Percentiles rank a stretch among this genome's conserved stretches.
phyloP scores from a whole-genome alignment of 306 rosid species.

The Pueraria montana region DNA sequence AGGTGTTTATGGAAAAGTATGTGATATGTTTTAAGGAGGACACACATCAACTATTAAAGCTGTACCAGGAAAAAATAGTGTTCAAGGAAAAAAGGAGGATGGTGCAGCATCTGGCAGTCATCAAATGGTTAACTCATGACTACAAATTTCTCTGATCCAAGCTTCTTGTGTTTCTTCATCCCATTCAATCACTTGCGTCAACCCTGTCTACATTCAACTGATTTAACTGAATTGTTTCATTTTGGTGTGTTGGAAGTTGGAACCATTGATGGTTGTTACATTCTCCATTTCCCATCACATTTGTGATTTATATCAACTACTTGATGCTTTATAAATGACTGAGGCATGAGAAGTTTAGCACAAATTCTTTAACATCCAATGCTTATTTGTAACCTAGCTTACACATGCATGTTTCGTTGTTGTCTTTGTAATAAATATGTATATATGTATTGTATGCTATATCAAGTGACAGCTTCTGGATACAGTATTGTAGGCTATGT shows the following conservation, averaged over 20 bases:
- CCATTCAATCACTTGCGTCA: background rate
- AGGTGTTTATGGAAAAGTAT: constrained; percentile 44
- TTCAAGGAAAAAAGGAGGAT: too few relatives aligned
- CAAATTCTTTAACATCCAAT: too few relatives aligned
- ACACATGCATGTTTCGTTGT: background rate
- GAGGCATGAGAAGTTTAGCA: background rate
- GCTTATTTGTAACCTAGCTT: background rate
- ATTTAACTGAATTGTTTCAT: background rate
- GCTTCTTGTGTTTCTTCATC: background rate
- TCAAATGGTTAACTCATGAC: background rate
- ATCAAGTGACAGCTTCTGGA: background rate
- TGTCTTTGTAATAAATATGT: background rate
- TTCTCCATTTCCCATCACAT: background rate
- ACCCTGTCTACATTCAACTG: background rate
- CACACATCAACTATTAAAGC: constrained; percentile 24
- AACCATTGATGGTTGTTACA: background rate
- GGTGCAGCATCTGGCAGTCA: too few relatives aligned
- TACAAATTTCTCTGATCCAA: background rate
- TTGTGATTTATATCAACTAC: background rate
- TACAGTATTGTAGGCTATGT: background rate
- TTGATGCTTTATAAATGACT: background rate
- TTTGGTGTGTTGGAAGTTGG: background rate
- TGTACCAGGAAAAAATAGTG: background rate
- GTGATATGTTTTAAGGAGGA: constrained; percentile 41
- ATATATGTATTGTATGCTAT: background rate